Evolutionary conservation across 2,329 filamentous ascomycete genomes (phyloP).

Genomic region (Fusarium illudens): DNA sequence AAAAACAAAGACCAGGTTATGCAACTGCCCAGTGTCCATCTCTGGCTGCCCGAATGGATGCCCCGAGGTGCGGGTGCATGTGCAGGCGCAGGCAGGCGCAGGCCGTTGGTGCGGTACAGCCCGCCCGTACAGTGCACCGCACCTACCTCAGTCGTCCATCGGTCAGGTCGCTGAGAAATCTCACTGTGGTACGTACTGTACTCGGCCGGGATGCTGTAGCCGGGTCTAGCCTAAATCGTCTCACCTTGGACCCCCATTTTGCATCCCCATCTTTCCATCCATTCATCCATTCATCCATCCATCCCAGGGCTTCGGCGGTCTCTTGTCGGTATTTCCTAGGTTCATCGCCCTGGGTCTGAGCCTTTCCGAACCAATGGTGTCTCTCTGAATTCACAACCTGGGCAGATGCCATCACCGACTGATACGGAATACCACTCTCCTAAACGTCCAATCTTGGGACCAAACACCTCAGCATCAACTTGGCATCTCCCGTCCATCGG

Average conservation of each 20-base stretch:
- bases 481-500: conserved; percentile 6
- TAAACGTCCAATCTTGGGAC: background rate
- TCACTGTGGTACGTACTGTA: conserved; percentile 6
- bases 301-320: background rate
- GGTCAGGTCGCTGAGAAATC: background rate
- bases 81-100: background rate
- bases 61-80: background rate
- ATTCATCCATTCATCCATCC: conserved; percentile 10
- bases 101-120: background rate
- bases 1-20: conserved; percentile 11
- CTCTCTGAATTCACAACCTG: background rate
- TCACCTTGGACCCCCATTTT: conserved; percentile 36
- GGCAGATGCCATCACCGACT: background rate
- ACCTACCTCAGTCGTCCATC: too few species aligned
- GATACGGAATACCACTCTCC: conserved; percentile 3
- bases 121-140: background rate
- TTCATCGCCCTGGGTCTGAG: background rate
- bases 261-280: conserved; percentile 17
- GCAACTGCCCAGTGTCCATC: conserved; percentile 20
- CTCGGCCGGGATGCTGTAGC: conserved; percentile 28
- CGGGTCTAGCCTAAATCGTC: conserved; percentile 39
- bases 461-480: conserved; percentile 1
- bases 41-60: background rate
- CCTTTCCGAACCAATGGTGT: conserved; percentile 4
- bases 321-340: background rate